Evolutionary conservation across 2,329 filamentous ascomycete genomes (phyloP).

Genomic region (Curvularia sp.): DNA sequence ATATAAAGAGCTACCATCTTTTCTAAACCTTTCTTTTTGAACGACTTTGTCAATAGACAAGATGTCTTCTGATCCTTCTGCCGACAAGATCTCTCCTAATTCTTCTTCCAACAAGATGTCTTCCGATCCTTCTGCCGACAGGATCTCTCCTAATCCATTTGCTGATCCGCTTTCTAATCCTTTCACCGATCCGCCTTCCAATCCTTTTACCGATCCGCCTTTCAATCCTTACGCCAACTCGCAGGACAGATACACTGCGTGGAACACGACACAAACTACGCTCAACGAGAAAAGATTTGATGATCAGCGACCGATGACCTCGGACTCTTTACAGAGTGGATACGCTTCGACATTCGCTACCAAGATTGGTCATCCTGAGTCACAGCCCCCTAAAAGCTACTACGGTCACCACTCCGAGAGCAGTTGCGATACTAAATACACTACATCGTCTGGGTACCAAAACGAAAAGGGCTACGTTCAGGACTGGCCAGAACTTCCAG

Average conservation of each 20-base stretch:
- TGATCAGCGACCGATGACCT: neutral
- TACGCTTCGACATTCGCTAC: slow-evolving; percentile 2
- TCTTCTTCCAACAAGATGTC: neutral
- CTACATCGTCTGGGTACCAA: neutral
- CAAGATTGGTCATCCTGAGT: neutral
- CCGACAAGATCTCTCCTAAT: neutral
- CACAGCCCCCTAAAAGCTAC: neutral
- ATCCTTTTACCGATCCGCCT: neutral
- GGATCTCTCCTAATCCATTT: neutral
- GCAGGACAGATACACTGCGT: slow-evolving; percentile 1
- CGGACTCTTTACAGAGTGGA: neutral
- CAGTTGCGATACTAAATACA: slow-evolving; percentile 2
- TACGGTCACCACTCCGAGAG: neutral
- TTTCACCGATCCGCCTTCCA: neutral
- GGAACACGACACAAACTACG: slow-evolving; percentile 5
- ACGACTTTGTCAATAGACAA: neutral
- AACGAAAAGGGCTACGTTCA: neutral
- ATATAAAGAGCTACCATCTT: neutral
- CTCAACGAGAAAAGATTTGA: slow-evolving; percentile 2
- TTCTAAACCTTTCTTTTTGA: neutral
- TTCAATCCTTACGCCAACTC: neutral
- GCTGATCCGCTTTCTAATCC: neutral
- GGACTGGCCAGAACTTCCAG: slow-evolving; percentile 5
- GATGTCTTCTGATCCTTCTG: neutral
- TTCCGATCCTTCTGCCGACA: neutral